Base-by-base conservation (phyloP, 257 asterid species). In the Lithospermum erythrorhizon region DNA sequence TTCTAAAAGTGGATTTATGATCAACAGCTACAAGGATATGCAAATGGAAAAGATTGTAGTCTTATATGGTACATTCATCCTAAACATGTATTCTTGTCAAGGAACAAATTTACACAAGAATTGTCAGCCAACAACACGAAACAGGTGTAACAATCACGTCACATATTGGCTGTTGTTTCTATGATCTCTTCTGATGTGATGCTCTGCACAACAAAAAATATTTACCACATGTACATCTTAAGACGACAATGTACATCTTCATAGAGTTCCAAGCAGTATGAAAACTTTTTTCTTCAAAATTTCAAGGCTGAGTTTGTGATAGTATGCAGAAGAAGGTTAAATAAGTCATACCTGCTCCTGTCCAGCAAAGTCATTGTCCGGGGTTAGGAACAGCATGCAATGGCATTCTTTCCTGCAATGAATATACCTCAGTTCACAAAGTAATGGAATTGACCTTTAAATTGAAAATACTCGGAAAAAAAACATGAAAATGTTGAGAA, bases 361-460 rank as follows among this genome's bases (percentile, higher is more conserved):
- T 60, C 97, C 97, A 35, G 97, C 97, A 79, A 89, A 89, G 73
- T 86, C 97, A 21, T 89, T 89, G 15, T 89, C 95, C 25, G 94
- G 76, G 54, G 93, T 89, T 23, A 86, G 90, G 54, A 89, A 89
- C 65, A 89, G 94, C 97, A 89, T 89, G 82, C 97, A 89, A 79
- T 89, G 97, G 73, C 97, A 89, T 70, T 89, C 97, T 77, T 83
- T 85, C 87, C 89, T 83, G 83, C 68, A 53, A 78, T n/a, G 63
- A 32, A 22, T 22, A 63, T 61, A 37, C 61, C 47, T 55, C 9
- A 14, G 29, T 47, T 76, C 21, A 65, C 67, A 49, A 62, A 57
- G 53, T 57, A 21, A 23, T 16, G 41, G 59, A 20, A 53, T 5
- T n/a, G 1, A 19, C 57, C 3, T n/a, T 21, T 11, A 8, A 4